A percentile compares a stretch with the other conserved stretches of the same genome.
phyloP scores from a whole-genome alignment of 306 rosid genomes.

The Vigna nakashimae region DNA sequence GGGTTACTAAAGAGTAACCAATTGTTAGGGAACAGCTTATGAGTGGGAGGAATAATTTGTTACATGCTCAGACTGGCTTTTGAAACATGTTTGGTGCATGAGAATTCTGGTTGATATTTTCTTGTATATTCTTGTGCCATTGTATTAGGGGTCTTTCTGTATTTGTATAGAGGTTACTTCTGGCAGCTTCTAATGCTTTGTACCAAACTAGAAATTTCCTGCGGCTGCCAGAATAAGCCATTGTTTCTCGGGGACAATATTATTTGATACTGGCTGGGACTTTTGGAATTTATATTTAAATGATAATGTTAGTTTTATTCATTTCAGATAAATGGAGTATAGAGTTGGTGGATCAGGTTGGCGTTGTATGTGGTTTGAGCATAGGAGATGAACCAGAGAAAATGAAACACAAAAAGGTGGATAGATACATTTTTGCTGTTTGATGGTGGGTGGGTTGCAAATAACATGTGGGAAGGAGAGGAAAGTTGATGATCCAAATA shows the following conservation, averaged over 20 bases:
- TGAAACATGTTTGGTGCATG: constrained; percentile 32
- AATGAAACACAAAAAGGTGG: background rate
- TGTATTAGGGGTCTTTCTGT: constrained; percentile 24
- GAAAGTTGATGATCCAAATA: no score
- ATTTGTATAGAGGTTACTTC: constrained; percentile 46
- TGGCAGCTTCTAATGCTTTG: constrained; percentile 41
- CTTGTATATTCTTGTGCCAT: constrained; percentile 40
- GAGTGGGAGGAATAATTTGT: constrained; percentile 35
- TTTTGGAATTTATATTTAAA: constrained; percentile 30
- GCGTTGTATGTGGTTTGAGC: background rate
- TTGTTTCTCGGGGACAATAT: constrained; percentile 31
- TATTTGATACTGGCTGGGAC: constrained; percentile 25
- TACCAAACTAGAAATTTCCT: constrained; percentile 16
- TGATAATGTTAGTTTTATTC: constrained; percentile 25
- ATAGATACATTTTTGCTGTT: no score
- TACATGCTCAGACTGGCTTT: constrained; percentile 36
- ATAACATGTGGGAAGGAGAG: no score
- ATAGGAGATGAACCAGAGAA: background rate
- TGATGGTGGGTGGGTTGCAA: no score
- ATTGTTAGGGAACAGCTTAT: constrained; percentile 37
- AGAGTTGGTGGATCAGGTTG: background rate
- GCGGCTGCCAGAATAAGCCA: constrained; percentile 42
- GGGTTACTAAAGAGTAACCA: constrained; percentile 87
- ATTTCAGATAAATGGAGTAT: background rate
- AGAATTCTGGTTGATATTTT: constrained; percentile 25